These are phyloP conservation scores for Diplosphaera chodatii DNA, from an alignment of 139 green algal species.

Conservation along the genomic window DNA sequence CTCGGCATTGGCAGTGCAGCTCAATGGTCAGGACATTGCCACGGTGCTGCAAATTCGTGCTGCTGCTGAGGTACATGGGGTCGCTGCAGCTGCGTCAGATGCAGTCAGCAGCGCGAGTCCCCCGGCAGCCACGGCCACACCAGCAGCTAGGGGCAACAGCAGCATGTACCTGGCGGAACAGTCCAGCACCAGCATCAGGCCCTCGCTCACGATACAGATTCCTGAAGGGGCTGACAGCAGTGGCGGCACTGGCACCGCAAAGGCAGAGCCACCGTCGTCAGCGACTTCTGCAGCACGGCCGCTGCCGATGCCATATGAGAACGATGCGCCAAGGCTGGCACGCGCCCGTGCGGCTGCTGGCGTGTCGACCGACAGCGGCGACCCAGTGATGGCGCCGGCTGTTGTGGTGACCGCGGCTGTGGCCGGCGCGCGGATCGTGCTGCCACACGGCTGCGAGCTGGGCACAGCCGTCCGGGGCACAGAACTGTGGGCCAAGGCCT, in stretches of 20 bases:
- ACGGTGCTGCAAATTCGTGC: not conserved
- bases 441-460: constrained; percentile 40
- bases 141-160: not conserved
- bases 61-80: no score
- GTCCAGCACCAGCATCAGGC: no score
- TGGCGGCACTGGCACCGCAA: not conserved
- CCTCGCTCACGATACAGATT: not conserved
- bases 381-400: not conserved
- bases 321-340: not conserved
- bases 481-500: constrained; percentile 61
- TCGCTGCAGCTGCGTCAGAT: no score
- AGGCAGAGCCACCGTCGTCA: not conserved
- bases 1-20: not conserved
- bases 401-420: constrained; percentile 5
- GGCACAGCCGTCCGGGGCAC: constrained; percentile 31
- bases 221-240: not conserved
- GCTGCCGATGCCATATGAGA: not conserved
- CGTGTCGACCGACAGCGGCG: not conserved
- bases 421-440: constrained; percentile 6
- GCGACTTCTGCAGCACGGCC: no score
- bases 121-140: no score
- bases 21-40: not conserved
- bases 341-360: no score
- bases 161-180: not conserved
- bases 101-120: not conserved